A percentile compares a stretch with the other conserved stretches of the same genome.
phyloP scores from a whole-genome alignment of 805 yeast genomes.

The Cyberlindnera euphorbiae region DNA sequence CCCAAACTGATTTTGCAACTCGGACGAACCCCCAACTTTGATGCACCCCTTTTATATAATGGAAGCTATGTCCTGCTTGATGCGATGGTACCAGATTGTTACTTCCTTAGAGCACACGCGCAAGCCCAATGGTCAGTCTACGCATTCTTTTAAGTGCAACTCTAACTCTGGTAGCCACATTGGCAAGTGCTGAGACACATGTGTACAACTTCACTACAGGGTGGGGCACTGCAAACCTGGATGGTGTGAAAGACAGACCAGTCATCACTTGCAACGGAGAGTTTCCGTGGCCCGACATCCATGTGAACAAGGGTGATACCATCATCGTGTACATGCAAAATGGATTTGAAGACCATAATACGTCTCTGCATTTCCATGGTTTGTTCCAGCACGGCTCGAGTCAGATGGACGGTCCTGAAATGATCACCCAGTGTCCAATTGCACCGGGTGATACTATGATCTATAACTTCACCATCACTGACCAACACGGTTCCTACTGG shows the following conservation, averaged over 20 bases:
- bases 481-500: slow-evolving; percentile 91
- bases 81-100: too few relatives aligned
- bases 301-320: slow-evolving; percentile 75
- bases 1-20: too few relatives aligned
- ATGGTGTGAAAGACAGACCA: slow-evolving; percentile 35
- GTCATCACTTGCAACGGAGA: slow-evolving; percentile 42
- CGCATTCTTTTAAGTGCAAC: slow-evolving; percentile 6
- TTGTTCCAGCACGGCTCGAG: slow-evolving; percentile 66
- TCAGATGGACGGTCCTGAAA: slow-evolving; percentile 90
- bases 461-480: slow-evolving; percentile 83
- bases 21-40: too few relatives aligned
- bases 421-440: slow-evolving; percentile 87
- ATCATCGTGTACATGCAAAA: slow-evolving; percentile 70
- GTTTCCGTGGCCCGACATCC: slow-evolving; percentile 85
- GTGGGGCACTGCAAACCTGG: slow-evolving; percentile 45
- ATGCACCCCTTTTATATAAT: too few relatives aligned
- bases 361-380: slow-evolving; percentile 88
- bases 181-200: slow-evolving; percentile 40
- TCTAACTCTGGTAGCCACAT: slow-evolving; percentile 4
- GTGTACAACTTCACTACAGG: slow-evolving; percentile 60
- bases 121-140: slow-evolving; percentile 12
- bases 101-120: too few relatives aligned
- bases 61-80: too few relatives aligned
- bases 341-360: slow-evolving; percentile 60
- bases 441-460: slow-evolving; percentile 69